Base-by-base conservation (phyloP, 176 grass and related monocot species). In the Neostapfia colusana region DNA sequence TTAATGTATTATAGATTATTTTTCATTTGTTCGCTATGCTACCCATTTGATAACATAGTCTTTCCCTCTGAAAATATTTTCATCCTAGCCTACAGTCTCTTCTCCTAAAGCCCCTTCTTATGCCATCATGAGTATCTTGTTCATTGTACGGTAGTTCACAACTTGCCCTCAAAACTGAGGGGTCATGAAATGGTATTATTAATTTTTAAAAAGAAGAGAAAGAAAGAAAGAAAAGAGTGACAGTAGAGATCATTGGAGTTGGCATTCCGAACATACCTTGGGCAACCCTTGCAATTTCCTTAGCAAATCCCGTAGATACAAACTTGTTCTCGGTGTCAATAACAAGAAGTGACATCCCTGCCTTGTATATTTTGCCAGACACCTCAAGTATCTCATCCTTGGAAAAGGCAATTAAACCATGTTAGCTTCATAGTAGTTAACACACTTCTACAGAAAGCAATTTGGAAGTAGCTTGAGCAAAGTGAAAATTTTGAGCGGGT, bases 241-340 rank as follows among this genome's bases (percentile, higher is more conserved):
- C 51, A 58, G 12, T 11, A 17, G 28, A 5, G 24, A 38, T 43
- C 73, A 20, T 34, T 81, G 53, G 36, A 61, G 18, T 43, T 74
- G 20, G 6, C 40, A 31, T 72, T 54, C 0, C 2, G 8, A 63
- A 26, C 39, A 12, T 90, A 98, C 95, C 95, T 92, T 94, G 95
- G 58, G 95, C 87, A 59, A 98, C 84, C 77, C 95, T 90, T 36
- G 95, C 95, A 41, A 98, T 98, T 84, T 98, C 95, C 79, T 98
- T 98, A 6, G 95, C 95, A 82, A 98, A 98, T 86, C 95, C 95
- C 7, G 95, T 98, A 1, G 95, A 98, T 76, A 98, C 95, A 79
- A 97, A 97, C 84, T 97, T 97, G 78, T 97, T 97, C 73, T 97
- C 93, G 3, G 93, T 93, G 82, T 97, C 95, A 21, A 98, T 98